phyloP scores from a whole-genome alignment of 2,329 filamentous ascomycete genomes.

The Pseudogymnoascus sp. region DNA sequence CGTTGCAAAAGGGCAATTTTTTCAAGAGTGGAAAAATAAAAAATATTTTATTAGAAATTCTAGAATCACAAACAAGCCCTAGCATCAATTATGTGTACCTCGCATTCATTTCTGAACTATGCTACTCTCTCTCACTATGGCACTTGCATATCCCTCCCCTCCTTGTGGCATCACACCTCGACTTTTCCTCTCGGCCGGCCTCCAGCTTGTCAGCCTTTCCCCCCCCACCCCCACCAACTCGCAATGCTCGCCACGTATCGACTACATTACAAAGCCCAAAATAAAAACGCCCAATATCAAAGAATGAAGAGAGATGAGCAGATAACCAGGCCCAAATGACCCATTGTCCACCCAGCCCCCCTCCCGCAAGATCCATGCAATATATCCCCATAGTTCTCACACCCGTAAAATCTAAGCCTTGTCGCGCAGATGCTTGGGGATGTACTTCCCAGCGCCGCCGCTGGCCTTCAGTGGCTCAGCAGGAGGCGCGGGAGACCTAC shows the following conservation, averaged over 20 bases:
- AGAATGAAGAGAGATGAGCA: neutral
- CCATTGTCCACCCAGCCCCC: neutral
- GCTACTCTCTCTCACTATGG: neutral
- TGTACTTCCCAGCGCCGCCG: constrained; percentile 50
- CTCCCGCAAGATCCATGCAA: neutral
- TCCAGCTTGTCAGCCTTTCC: neutral
- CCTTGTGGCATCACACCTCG: neutral
- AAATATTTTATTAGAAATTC: neutral
- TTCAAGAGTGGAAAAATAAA: neutral
- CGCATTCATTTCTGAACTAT: neutral
- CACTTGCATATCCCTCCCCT: neutral
- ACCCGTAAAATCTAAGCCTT: constrained; percentile 15
- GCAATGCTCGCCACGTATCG: constrained; percentile 30
- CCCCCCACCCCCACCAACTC: constrained; percentile 17
- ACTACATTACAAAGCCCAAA: constrained; percentile 16
- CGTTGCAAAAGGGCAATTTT: too few species aligned
- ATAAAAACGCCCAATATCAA: constrained; percentile 4
- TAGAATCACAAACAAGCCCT: neutral
- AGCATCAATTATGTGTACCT: neutral
- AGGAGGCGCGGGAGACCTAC: constrained; percentile 33
- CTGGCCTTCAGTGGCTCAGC: constrained; percentile 38
- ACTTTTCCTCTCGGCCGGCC: neutral
- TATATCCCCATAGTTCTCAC: neutral
- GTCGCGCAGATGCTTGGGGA: constrained; percentile 41
- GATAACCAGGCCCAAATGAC: neutral